These are phyloP conservation scores for Eutreptiella sp. DNA, from an alignment of 208 protist species.

Conservation along the genomic window DNA sequence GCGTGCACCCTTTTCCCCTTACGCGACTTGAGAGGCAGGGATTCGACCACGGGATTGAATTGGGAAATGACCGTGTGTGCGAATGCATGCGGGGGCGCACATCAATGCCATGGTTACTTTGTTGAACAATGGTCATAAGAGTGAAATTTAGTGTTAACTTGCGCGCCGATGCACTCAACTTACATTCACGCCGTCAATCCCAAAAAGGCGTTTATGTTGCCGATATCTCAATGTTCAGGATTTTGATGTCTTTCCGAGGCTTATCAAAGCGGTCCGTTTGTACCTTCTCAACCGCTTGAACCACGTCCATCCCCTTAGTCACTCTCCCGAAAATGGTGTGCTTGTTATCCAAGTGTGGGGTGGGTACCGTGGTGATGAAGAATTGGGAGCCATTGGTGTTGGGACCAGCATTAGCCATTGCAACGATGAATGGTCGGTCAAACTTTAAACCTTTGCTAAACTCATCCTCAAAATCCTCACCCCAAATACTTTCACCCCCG, in stretches of 20 bases:
- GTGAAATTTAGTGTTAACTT: too few species aligned
- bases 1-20: too few species aligned
- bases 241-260: constrained; percentile 58
- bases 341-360: constrained; percentile 40
- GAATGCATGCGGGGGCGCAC: too few species aligned
- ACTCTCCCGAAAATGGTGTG: constrained; percentile 76
- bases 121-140: too few species aligned
- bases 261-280: constrained; percentile 45
- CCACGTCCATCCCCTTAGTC: constrained; percentile 49
- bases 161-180: too few species aligned
- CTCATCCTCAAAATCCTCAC: constrained; percentile 84
- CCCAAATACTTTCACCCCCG: constrained; percentile 68
- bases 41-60: too few species aligned
- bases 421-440: constrained; percentile 50
- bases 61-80: too few species aligned
- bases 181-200: too few species aligned
- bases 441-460: constrained; percentile 13
- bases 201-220: too few species aligned
- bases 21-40: too few species aligned
- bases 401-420: constrained; percentile 66
- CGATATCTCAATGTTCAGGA: constrained; percentile 48
- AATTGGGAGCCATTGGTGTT: constrained; percentile 52
- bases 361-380: constrained; percentile 39
- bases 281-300: constrained; percentile 60
- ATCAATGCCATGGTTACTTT: too few species aligned